phyloP scores from a whole-genome alignment of 345 rosid genomes.

The Eutrema heterophyllum region DNA sequence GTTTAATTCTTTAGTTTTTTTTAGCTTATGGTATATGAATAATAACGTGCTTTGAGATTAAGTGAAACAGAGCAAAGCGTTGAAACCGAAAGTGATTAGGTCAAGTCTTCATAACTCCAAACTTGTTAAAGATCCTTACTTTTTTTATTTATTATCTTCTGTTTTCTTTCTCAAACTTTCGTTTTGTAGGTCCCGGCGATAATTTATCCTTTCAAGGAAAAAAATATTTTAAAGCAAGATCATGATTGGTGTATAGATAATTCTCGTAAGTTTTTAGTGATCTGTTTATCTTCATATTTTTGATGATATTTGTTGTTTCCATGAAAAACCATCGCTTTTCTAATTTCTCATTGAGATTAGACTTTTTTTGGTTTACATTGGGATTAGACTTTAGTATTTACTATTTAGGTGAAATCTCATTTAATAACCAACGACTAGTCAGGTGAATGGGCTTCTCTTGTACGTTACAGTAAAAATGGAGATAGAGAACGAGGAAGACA shows the following conservation, averaged over 20 bases:
- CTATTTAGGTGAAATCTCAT: slow-evolving; percentile 8
- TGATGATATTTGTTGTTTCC: background rate
- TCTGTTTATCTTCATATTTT: background rate
- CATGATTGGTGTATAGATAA: background rate
- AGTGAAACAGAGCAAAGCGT: slow-evolving; percentile 27
- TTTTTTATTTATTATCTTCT: background rate
- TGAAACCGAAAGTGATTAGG: slow-evolving; percentile 24
- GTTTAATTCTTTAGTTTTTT: background rate
- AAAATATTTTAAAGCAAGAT: background rate
- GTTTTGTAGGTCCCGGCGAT: background rate
- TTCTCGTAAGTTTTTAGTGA: background rate
- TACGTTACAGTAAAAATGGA: slow-evolving; percentile 23
- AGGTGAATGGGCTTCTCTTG: slow-evolving; percentile 1
- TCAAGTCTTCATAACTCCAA: slow-evolving; percentile 18
- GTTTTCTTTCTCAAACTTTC: background rate
- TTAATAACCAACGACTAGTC: slow-evolving; percentile 6
- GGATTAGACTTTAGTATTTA: background rate
- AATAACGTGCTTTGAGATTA: slow-evolving; percentile 14
- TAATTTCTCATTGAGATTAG: background rate
- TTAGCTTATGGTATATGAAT: background rate
- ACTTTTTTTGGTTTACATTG: background rate
- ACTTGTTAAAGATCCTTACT: background rate
- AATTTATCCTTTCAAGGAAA: background rate
- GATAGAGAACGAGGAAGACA: slow-evolving; percentile 12
- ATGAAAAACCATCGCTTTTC: background rate